Base-by-base conservation (phyloP, 805 yeast species). In the Pichia membranifaciens region DNA sequence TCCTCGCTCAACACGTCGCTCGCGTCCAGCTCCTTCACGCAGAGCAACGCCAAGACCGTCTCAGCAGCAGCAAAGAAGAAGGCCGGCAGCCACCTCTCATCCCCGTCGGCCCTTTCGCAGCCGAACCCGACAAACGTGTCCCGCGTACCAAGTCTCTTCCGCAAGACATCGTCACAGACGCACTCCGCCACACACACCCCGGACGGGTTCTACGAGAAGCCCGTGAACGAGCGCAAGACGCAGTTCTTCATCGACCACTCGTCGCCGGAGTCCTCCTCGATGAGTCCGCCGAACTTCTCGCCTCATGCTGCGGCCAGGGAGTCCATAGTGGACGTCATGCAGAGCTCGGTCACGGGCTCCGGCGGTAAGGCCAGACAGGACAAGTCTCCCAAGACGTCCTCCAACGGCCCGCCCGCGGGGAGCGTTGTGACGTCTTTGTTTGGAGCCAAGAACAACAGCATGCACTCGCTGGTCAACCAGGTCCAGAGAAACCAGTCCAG, bases 201-300 rank as follows among this genome's bases (percentile, higher is more conserved):
- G 20, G 13, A 33, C 8, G 20, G 9, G 8, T 12, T 17, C 20
- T n/a, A 6, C 9, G 20, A 15, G 8, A 33, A 33, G 23, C 13
- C n/a, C 5, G 25, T 3, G 4, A 40, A 41, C 22, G 13, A 28
- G 38, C 38, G 45, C 13, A 48, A 48, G n/a, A 42, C 48, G 7
- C 36, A 22, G 4, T 48, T 48, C 25, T 48, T 18, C 12, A 23
- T 48, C 12, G 41, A 39, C n/a, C 34, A 39, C 3, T 44, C 48
- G 16, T 37, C 57, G 29, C 44, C 54, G 34, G 31, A 45, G 21
- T 44, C 54, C 12, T 16, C 32, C 38, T 35, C 51, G 37, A 16
- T 41, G 12, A 45, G 45, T 17, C 51, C 40, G n/a, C 39, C 35
- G 16, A 31, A 13, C 18, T 34, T 22, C 4, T 32, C 42, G 39